These are phyloP conservation scores for Termitomyces sp. DNA, from an alignment of 1,284 basidiomycete genomes.

Conservation along the genomic window DNA sequence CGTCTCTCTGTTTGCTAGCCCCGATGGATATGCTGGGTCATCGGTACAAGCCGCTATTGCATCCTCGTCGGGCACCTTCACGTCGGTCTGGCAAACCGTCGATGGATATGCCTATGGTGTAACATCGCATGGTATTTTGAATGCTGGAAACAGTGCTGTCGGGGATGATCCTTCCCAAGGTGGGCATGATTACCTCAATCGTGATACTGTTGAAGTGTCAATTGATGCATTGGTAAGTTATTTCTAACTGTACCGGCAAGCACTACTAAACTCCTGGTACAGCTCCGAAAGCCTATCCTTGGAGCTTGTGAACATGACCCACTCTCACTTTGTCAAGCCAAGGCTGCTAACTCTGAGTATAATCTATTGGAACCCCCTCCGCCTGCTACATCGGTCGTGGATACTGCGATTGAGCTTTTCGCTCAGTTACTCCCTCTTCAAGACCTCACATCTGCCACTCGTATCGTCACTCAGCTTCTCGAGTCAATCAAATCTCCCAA, in stretches of 20 bases:
- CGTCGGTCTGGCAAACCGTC: slow-evolving; percentile 78
- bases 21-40: slow-evolving; percentile 74
- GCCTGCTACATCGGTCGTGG: slow-evolving; percentile 79
- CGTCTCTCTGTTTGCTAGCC: slow-evolving; percentile 82
- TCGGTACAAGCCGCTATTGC: slow-evolving; percentile 91
- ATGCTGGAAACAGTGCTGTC: slow-evolving; percentile 31
- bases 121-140: slow-evolving; percentile 61
- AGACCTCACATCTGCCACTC: slow-evolving; percentile 63
- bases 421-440: slow-evolving; percentile 77
- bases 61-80: slow-evolving; percentile 81
- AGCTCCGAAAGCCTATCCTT: slow-evolving; percentile 79
- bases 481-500: slow-evolving; percentile 72
- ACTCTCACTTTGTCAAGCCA: slow-evolving; percentile 64
- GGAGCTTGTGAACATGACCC: slow-evolving; percentile 87
- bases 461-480: slow-evolving; percentile 66
- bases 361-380: slow-evolving; percentile 63
- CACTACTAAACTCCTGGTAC: slow-evolving; percentile 8
- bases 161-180: slow-evolving; percentile 30
- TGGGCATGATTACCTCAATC: slow-evolving; percentile 61
- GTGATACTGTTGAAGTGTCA: slow-evolving; percentile 73
- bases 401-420: slow-evolving; percentile 87
- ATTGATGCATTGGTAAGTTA: slow-evolving; percentile 68
- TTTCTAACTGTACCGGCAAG: slow-evolving; percentile 1
- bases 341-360: slow-evolving; percentile 38
- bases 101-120: slow-evolving; percentile 95